phyloP scores from a whole-genome alignment of 352 stramenopile species.

The Globisporangium yorkense region DNA sequence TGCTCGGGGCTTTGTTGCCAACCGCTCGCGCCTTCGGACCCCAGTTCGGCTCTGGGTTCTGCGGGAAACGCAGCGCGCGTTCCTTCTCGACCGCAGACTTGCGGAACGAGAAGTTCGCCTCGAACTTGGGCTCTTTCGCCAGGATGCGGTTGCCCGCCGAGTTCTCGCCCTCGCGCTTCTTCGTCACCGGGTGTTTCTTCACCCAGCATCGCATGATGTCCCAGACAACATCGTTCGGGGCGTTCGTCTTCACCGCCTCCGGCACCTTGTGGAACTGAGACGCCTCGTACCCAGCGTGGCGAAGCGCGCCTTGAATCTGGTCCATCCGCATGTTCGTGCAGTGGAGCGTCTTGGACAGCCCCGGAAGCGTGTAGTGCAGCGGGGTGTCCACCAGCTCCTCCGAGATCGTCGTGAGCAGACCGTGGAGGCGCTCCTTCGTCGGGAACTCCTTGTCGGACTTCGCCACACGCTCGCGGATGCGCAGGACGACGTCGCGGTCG shows the following conservation, averaged over 20 bases:
- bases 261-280: constrained; percentile 99
- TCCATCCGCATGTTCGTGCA: constrained; percentile 92
- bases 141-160: constrained; percentile 83
- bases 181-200: constrained; percentile 91
- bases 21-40: constrained; percentile 91
- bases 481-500: constrained; percentile 86
- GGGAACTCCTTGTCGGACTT: constrained; percentile 84
- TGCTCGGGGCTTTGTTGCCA: constrained; percentile 50
- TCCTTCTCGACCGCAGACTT: constrained; percentile 69
- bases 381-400: constrained; percentile 95
- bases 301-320: constrained; percentile 91
- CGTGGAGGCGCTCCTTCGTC: constrained; percentile 91
- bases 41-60: constrained; percentile 96
- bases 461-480: constrained; percentile 74
- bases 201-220: constrained; percentile 97
- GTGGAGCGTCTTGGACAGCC: constrained; percentile 91
- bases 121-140: constrained; percentile 72
- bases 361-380: constrained; percentile 96
- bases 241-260: constrained; percentile 97
- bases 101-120: constrained; percentile 82
- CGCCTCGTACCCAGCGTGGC: constrained; percentile 95
- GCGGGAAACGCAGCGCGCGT: constrained; percentile 91
- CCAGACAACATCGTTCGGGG: constrained; percentile 96
- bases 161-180: constrained; percentile 80
- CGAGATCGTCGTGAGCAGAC: constrained; percentile 92